These are phyloP conservation scores for Colletotrichum theobromicola DNA, from an alignment of 2,329 filamentous ascomycete species.

Conservation along the genomic window DNA sequence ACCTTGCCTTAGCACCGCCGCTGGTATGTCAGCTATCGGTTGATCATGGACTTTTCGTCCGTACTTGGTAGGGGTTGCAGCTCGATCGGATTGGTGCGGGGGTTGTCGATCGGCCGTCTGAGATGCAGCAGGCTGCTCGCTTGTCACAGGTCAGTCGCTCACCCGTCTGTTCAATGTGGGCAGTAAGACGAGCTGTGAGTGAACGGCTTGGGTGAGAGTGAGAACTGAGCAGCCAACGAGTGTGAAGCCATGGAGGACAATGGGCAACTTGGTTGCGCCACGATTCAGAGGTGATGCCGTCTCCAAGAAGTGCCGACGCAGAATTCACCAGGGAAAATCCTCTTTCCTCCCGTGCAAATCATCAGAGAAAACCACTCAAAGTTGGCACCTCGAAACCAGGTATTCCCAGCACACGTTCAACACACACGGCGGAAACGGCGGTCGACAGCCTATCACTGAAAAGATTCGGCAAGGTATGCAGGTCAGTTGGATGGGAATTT, in stretches of 20 bases:
- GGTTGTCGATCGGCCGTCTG: slow-evolving; percentile 6
- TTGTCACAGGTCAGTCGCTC: background rate
- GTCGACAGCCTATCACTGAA: slow-evolving; percentile 2
- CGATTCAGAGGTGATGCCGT: background rate
- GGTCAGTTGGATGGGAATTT: background rate
- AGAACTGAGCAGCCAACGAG: slow-evolving; percentile 9
- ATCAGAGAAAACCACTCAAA: slow-evolving; percentile 9
- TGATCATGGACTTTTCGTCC: background rate
- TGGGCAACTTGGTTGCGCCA: background rate
- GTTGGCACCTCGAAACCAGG: background rate
- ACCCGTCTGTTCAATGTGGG: background rate
- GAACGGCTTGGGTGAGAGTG: background rate
- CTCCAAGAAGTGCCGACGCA: background rate
- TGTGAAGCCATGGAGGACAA: background rate
- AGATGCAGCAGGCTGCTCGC: slow-evolving; percentile 13
- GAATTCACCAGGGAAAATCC: background rate
- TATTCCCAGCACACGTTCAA: background rate
- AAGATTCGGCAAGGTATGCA: background rate
- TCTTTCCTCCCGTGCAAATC: slow-evolving; percentile 6
- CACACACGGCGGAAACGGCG: background rate
- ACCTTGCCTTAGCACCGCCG: background rate
- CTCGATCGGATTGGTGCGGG: slow-evolving; percentile 17
- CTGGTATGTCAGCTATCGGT: background rate
- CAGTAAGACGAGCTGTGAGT: background rate
- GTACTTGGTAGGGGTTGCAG: background rate